Percentiles rank a stretch among this genome's conserved stretches.
Evolutionary conservation across 2,329 filamentous ascomycete species (phyloP).

Genomic region (Rosellinia necatrix): DNA sequence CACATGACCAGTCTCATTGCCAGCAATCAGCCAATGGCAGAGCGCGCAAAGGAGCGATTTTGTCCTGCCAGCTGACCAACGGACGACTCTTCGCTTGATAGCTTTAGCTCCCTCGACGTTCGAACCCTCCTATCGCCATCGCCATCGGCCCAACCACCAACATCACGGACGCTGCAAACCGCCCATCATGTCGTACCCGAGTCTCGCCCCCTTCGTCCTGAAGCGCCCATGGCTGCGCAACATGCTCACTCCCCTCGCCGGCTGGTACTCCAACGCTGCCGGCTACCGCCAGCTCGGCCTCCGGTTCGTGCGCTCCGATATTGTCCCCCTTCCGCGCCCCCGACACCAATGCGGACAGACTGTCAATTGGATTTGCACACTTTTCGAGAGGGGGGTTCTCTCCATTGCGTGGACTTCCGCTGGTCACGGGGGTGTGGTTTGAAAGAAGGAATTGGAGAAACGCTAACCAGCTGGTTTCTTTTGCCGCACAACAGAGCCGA

Average conservation of each 20-base stretch:
- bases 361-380: neutral
- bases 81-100: conserved; percentile 4
- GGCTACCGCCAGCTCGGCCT: conserved; percentile 94
- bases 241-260: conserved; percentile 78
- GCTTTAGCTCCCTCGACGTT: conserved; percentile 12
- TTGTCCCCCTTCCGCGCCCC: neutral
- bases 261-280: conserved; percentile 86
- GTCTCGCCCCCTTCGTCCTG: conserved; percentile 74
- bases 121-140: conserved; percentile 21
- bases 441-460: neutral
- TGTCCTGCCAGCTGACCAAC: conserved; percentile 9
- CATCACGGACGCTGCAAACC: conserved; percentile 37
- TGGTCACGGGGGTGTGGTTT: neutral
- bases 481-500: conserved; percentile 69
- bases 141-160: conserved; percentile 27
- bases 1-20: conserved; percentile 22
- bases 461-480: conserved; percentile 16
- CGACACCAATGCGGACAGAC: neutral
- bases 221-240: conserved; percentile 85
- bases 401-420: no score
- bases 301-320: conserved; percentile 60
- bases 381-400: neutral
- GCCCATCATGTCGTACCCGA: conserved; percentile 64
- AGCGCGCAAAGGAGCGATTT: conserved; percentile 23
- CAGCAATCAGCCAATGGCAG: neutral